Evolutionary conservation across 2,329 filamentous ascomycete genomes (phyloP).

Genomic region (Nakataea oryzae): DNA sequence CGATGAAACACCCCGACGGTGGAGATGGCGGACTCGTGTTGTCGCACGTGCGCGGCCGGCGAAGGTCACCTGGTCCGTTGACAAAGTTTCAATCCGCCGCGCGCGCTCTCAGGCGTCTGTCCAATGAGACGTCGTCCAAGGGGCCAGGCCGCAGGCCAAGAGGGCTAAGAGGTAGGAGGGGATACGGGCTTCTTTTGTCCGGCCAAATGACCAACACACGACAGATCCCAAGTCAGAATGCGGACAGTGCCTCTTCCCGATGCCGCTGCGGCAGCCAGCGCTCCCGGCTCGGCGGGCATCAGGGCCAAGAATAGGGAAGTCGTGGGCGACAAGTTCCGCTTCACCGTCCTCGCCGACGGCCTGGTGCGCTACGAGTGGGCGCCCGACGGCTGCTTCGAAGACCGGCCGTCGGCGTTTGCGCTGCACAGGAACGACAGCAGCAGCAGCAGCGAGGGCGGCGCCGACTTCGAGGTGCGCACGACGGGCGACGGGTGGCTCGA

Average conservation of each 20-base stretch:
- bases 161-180: no score
- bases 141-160: no score
- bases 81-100: neutral
- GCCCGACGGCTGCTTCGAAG: conserved; percentile 47
- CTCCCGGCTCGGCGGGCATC: no score
- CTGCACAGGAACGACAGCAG: conserved; percentile 37
- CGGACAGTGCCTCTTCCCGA: neutral
- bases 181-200: no score
- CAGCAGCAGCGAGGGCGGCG: conserved; percentile 19
- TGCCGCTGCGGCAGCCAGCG: no score
- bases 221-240: neutral
- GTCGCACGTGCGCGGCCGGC: neutral
- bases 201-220: no score
- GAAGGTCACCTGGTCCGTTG: no score
- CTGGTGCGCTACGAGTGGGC: conserved; percentile 54
- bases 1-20: no score
- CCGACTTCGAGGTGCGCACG: conserved; percentile 29
- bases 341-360: conserved; percentile 45
- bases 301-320: conserved; percentile 15
- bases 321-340: conserved; percentile 36
- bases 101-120: no score
- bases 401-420: conserved; percentile 52
- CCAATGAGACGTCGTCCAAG: no score
- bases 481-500: conserved; percentile 29
- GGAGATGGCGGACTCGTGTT: neutral